Conservation (phyloP, 2,329 filamentous ascomycete genomes). For the Cladosporium oxysporum region DNA sequence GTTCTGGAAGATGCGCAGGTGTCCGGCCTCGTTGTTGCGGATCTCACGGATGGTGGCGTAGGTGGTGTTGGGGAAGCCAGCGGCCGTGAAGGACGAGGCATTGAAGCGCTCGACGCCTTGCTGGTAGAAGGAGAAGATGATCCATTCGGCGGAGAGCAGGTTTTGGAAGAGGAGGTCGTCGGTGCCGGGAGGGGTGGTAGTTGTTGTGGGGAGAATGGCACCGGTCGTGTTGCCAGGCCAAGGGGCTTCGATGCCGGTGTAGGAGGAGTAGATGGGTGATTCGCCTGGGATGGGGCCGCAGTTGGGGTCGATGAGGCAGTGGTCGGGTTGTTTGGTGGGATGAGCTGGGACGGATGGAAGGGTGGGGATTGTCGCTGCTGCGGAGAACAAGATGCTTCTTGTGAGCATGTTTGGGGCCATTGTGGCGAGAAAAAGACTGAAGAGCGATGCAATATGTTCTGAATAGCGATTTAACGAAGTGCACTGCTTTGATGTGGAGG, state of each 20-base stretch:
- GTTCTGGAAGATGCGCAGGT: constrained; percentile 49
- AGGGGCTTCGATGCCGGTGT: constrained; percentile 24
- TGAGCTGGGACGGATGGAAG: background rate
- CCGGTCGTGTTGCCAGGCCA: constrained; percentile 43
- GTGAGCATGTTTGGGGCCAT: background rate
- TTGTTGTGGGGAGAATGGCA: constrained; percentile 35
- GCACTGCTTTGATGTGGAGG: no score
- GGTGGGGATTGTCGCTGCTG: background rate
- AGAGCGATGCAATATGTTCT: no score
- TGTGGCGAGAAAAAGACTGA: no score
- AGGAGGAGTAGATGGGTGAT: background rate
- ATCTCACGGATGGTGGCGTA: constrained; percentile 45
- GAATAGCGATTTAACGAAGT: no score
- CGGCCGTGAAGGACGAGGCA: constrained; percentile 35
- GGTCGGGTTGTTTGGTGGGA: background rate
- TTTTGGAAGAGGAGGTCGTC: constrained; percentile 51
- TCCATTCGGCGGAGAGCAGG: constrained; percentile 48
- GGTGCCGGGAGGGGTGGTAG: constrained; percentile 35
- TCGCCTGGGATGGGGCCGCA: background rate
- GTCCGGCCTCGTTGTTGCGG: constrained; percentile 50
- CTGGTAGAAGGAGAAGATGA: constrained; percentile 50
- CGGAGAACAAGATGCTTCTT: background rate
- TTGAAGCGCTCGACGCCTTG: constrained; percentile 46
- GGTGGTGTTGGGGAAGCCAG: constrained; percentile 44
- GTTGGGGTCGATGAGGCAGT: background rate